Conservation (phyloP, 2,329 filamentous ascomycete genomes). For the Allantophomopsis cytisporea region DNA sequence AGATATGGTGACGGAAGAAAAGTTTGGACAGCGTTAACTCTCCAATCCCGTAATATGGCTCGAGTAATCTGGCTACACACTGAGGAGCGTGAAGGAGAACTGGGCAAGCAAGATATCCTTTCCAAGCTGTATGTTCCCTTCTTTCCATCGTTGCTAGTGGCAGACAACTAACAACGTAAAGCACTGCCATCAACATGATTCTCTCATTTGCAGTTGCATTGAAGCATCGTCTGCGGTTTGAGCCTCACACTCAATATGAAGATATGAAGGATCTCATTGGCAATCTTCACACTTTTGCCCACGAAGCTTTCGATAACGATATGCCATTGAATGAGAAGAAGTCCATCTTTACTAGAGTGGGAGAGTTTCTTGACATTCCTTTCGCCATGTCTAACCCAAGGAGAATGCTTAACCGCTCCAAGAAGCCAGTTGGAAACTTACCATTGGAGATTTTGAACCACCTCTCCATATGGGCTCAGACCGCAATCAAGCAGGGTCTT, state of each 20-base stretch:
- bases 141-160: too few species aligned
- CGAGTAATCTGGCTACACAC: constrained; percentile 76
- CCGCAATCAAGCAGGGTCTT: constrained; percentile 17
- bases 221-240: constrained; percentile 74
- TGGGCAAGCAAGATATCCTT: constrained; percentile 52
- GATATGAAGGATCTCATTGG: constrained; percentile 58
- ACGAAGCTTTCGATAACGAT: constrained; percentile 29
- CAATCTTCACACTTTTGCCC: constrained; percentile 66
- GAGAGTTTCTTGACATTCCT: constrained; percentile 62
- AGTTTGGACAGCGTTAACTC: constrained; percentile 45
- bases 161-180: background rate
- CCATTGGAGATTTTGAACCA: constrained; percentile 71
- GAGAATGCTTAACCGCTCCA: constrained; percentile 61
- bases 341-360: constrained; percentile 42
- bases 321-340: constrained; percentile 12
- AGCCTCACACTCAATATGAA: constrained; percentile 65
- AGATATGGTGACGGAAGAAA: constrained; percentile 41
- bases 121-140: constrained; percentile 39
- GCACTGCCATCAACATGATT: constrained; percentile 53
- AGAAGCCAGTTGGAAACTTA: constrained; percentile 66
- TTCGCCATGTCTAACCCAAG: constrained; percentile 69
- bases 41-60: constrained; percentile 53
- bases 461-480: constrained; percentile 29
- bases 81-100: constrained; percentile 39
- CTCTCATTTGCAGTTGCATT: constrained; percentile 65